Percentiles rank a stretch among this genome's conserved stretches.
Conservation (phyloP, 2,329 filamentous ascomycete species). For the Ceratocystis eucalypticola region DNA sequence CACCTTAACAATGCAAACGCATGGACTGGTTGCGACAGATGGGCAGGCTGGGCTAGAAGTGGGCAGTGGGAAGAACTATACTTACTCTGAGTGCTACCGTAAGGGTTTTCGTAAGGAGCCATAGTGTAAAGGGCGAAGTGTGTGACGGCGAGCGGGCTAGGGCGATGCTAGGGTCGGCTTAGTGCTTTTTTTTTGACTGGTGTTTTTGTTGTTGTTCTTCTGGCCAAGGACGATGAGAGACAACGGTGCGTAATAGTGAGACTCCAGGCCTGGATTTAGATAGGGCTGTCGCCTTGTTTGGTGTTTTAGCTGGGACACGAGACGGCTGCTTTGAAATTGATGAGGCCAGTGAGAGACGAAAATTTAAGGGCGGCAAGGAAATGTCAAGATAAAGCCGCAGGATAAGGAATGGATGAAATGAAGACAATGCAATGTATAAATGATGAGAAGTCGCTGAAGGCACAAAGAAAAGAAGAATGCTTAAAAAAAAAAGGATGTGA, state of each 20-base stretch:
- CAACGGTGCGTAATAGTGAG: too few species aligned
- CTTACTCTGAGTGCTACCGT: conserved; percentile 6
- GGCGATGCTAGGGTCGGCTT: not conserved
- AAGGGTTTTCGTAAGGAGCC: not conserved
- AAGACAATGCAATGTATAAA: not conserved
- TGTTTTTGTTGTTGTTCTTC: too few species aligned
- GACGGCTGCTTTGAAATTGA: not conserved
- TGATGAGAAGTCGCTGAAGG: not conserved
- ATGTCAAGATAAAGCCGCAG: too few species aligned
- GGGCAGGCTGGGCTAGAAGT: not conserved
- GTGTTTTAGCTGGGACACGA: not conserved
- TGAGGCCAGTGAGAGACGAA: not conserved
- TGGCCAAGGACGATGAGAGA: too few species aligned
- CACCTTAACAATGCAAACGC: not conserved
- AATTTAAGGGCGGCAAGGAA: not conserved
- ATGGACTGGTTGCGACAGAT: not conserved
- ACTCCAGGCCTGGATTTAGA: not conserved
- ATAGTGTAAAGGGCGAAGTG: not conserved
- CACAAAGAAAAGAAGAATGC: not conserved
- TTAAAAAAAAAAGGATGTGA: not conserved
- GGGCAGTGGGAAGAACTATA: not conserved
- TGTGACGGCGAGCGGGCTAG: not conserved
- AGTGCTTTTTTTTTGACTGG: too few species aligned
- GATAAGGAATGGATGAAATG: not conserved
- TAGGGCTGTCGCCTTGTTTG: not conserved